Conservation (phyloP, 495 filamentous ascomycete species). For the Aspergillus heteromorphus region DNA sequence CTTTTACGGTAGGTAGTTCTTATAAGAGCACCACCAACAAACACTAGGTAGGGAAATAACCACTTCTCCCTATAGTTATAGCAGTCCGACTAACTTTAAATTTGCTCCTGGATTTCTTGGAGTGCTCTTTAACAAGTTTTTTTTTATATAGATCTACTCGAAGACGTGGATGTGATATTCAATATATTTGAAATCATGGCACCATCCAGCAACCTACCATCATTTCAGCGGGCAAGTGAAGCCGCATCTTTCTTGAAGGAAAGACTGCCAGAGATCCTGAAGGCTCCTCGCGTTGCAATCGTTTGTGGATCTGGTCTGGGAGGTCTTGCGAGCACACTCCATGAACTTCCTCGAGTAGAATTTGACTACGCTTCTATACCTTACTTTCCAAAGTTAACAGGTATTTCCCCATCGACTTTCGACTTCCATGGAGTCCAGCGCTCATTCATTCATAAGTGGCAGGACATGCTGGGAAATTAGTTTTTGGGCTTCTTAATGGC, state of each 20-base stretch:
- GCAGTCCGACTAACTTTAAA: too few species aligned
- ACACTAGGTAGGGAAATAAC: too few species aligned
- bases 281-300: slow-evolving; percentile 57
- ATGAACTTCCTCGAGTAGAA: slow-evolving; percentile 47
- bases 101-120: too few species aligned
- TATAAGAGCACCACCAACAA: too few species aligned
- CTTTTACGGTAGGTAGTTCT: too few species aligned
- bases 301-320: slow-evolving; percentile 72
- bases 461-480: slow-evolving; percentile 70
- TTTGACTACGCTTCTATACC: slow-evolving; percentile 60
- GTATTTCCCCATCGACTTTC: slow-evolving; percentile 33
- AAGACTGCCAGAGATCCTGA: slow-evolving; percentile 40
- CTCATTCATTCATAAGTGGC: slow-evolving; percentile 40
- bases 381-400: slow-evolving; percentile 59
- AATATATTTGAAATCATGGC: slow-evolving; percentile 12
- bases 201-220: slow-evolving; percentile 7
- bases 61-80: too few species aligned
- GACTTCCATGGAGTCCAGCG: neutral
- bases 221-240: slow-evolving; percentile 35
- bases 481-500: slow-evolving; percentile 60
- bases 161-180: too few species aligned
- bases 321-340: slow-evolving; percentile 57
- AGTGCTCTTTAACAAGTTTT: too few species aligned
- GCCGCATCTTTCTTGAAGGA: slow-evolving; percentile 33
- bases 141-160: too few species aligned